phyloP scores from a whole-genome alignment of 306 rosid genomes.

The Glycyrrhiza uralensis region DNA sequence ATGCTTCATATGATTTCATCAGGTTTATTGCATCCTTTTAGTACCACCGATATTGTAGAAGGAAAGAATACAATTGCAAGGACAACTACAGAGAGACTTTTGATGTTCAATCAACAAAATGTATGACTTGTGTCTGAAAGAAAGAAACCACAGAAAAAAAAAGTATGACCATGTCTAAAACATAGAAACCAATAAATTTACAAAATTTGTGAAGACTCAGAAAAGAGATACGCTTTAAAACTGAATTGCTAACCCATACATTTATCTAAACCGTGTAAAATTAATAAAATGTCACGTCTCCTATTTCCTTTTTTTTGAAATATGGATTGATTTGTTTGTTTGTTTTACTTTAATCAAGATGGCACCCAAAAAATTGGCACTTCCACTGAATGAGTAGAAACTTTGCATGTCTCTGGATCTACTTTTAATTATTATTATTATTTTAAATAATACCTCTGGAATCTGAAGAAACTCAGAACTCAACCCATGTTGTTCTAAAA shows the following conservation, averaged over 20 bases:
- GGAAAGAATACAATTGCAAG: slow-evolving; percentile 12
- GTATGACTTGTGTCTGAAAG: neutral
- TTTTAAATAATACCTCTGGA: slow-evolving; percentile 65
- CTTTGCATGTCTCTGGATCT: neutral
- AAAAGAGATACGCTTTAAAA: neutral
- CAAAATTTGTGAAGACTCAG: slow-evolving; percentile 11
- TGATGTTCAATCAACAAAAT: neutral
- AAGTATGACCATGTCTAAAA: neutral
- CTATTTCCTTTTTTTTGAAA: neutral
- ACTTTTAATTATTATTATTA: too few species aligned
- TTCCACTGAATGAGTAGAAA: slow-evolving; percentile 14
- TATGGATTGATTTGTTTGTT: slow-evolving; percentile 17
- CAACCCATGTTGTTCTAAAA: slow-evolving; percentile 91
- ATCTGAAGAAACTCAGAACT: slow-evolving; percentile 81
- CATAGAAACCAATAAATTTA: slow-evolving; percentile 5
- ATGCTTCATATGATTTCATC: neutral
- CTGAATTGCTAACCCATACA: neutral
- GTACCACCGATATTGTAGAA: neutral
- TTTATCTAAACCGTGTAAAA: slow-evolving; percentile 3
- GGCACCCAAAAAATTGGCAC: slow-evolving; percentile 4
- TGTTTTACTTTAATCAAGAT: neutral
- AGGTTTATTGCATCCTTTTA: neutral
- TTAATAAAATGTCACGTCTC: slow-evolving; percentile 2
- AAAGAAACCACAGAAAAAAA: too few species aligned
- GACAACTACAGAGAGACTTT: neutral